These are phyloP conservation scores for Neurospora sp. DNA, from an alignment of 495 filamentous ascomycete genomes.

Conservation along the genomic window DNA sequence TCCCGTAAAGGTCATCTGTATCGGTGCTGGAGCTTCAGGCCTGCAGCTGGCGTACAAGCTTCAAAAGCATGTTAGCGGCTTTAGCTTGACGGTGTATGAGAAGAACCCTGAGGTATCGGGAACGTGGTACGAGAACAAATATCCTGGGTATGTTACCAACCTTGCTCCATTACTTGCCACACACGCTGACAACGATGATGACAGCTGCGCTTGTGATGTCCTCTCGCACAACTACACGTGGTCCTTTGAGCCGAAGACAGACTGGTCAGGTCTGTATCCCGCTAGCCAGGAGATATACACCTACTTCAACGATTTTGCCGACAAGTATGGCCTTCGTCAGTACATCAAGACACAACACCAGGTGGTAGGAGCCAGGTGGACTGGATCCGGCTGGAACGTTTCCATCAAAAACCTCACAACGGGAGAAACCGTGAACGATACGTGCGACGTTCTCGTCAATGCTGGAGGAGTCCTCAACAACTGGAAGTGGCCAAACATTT, in stretches of 20 bases:
- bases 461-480: not conserved
- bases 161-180: not conserved
- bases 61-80: constrained; percentile 5
- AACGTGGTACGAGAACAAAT: not conserved
- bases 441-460: not conserved
- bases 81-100: not conserved
- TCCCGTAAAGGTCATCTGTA: constrained; percentile 8
- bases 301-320: constrained; percentile 25
- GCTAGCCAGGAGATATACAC: constrained; percentile 19
- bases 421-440: not conserved
- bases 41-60: constrained; percentile 19
- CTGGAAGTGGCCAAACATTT: constrained; percentile 37
- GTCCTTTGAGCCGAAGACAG: constrained; percentile 30
- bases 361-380: constrained; percentile 23
- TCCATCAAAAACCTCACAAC: not conserved
- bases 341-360: constrained; percentile 22
- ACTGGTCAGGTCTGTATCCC: constrained; percentile 31
- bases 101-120: not conserved
- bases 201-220: constrained; percentile 4
- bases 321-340: constrained; percentile 23
- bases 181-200: not conserved
- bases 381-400: not conserved
- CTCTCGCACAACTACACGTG: constrained; percentile 17
- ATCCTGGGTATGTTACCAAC: not conserved
- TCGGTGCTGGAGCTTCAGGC: constrained; percentile 24